These are phyloP conservation scores for Xylariaceae sp. DNA, from an alignment of 2,329 filamentous ascomycete species.

Conservation along the genomic window DNA sequence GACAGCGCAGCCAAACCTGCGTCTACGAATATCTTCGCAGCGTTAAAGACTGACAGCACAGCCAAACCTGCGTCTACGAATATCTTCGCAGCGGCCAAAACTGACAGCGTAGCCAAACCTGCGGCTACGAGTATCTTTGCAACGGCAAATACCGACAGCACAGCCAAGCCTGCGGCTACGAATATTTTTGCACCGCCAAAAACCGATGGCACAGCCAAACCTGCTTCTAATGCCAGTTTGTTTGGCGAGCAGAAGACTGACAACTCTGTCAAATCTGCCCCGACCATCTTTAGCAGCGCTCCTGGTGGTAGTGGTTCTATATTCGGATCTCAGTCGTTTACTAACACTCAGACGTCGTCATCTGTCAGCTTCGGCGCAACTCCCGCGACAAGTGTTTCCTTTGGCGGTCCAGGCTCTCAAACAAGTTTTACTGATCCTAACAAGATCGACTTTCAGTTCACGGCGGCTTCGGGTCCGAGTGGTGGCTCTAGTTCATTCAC, in stretches of 20 bases:
- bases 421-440: conserved; percentile 1
- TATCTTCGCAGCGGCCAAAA: too few species aligned
- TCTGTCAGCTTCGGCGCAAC: conserved; percentile 7
- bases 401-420: conserved; percentile 15
- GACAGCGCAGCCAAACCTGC: conserved; percentile 8
- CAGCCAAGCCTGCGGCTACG: too few species aligned
- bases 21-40: conserved; percentile 1
- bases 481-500: conserved; percentile 20
- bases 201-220: too few species aligned
- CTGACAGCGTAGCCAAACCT: too few species aligned
- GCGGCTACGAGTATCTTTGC: not conserved
- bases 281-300: conserved; percentile 19
- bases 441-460: conserved; percentile 20
- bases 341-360: conserved; percentile 10
- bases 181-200: too few species aligned
- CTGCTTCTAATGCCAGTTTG: conserved; percentile 1
- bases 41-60: too few species aligned
- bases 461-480: conserved; percentile 7
- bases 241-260: conserved; percentile 26
- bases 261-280: conserved; percentile 15
- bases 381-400: conserved; percentile 12
- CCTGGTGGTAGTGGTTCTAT: conserved; percentile 14
- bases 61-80: too few species aligned
- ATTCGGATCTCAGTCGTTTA: conserved; percentile 20
- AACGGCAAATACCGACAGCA: too few species aligned